These are phyloP conservation scores for Mycena sp. DNA, from an alignment of 1,284 basidiomycete species.

Conservation along the genomic window DNA sequence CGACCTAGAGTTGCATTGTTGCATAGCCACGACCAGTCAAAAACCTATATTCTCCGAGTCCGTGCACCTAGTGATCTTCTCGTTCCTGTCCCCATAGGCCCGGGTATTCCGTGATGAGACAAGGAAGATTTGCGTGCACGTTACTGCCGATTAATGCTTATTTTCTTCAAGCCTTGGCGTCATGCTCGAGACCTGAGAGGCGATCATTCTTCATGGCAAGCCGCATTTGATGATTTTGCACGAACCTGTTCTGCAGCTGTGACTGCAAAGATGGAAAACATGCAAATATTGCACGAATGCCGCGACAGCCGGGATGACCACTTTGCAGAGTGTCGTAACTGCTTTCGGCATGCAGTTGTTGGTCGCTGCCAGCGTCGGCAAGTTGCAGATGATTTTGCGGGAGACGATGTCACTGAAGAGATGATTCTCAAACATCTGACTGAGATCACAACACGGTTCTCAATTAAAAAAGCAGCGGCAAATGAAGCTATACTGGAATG, in stretches of 20 bases:
- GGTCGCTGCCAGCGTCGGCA: too few relatives aligned
- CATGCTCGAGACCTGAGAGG: constrained; percentile 34
- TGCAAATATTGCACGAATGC: too few relatives aligned
- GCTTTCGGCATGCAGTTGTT: too few relatives aligned
- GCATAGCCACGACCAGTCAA: neutral
- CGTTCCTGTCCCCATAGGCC: constrained; percentile 41
- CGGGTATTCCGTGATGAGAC: constrained; percentile 39
- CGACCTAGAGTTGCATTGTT: neutral
- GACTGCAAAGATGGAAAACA: constrained; percentile 10
- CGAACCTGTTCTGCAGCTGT: neutral
- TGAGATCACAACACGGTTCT: constrained; percentile 2
- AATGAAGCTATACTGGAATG: constrained; percentile 3
- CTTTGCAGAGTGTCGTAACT: too few relatives aligned
- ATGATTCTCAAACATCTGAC: constrained; percentile 11
- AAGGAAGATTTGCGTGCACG: constrained; percentile 32
- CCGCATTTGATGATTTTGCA: neutral
- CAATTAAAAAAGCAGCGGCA: constrained; percentile 4
- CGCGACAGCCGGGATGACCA: too few relatives aligned
- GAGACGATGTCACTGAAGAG: neutral
- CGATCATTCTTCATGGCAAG: neutral
- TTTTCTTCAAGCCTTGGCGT: constrained; percentile 45
- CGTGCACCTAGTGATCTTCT: neutral
- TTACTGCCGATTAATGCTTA: too few relatives aligned
- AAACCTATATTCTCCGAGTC: neutral
- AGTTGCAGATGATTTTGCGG: neutral